These are phyloP conservation scores for Apostasia ramifera DNA, from an alignment of 106 monocot genomes.

Conservation along the genomic window DNA sequence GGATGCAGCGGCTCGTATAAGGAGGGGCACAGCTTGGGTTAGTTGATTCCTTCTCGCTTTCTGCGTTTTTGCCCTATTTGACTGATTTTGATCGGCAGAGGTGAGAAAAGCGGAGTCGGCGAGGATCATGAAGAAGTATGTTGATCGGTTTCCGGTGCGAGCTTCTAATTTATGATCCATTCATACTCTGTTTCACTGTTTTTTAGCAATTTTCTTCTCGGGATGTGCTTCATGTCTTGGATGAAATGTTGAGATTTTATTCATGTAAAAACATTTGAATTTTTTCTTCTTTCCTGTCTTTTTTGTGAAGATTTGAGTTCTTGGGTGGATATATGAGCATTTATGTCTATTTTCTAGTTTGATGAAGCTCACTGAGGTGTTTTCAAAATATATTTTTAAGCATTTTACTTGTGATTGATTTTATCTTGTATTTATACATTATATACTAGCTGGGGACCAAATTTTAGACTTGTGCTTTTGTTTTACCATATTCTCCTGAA, in stretches of 20 bases:
- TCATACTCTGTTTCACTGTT: not conserved
- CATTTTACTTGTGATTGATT: too few species aligned
- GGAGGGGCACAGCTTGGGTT: conserved; percentile 7
- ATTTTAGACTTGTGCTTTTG: too few species aligned
- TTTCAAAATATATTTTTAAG: too few species aligned
- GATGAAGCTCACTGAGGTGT: too few species aligned
- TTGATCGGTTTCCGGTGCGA: conserved; percentile 13
- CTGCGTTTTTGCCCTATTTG: not conserved
- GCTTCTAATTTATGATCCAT: not conserved
- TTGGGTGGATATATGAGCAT: too few species aligned
- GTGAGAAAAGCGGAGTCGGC: conserved; percentile 13
- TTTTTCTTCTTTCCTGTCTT: too few species aligned
- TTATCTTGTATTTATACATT: too few species aligned
- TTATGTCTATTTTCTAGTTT: too few species aligned
- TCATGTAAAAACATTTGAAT: too few species aligned
- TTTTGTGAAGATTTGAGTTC: too few species aligned
- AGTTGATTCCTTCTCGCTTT: not conserved
- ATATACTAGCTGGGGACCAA: too few species aligned
- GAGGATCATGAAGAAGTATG: conserved; percentile 16
- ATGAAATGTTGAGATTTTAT: not conserved
- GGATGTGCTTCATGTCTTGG: not conserved
- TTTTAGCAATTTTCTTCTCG: not conserved
- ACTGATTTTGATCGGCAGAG: conserved; percentile 14
- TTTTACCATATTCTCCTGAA: too few species aligned
- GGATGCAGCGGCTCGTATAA: not conserved